phyloP scores from a whole-genome alignment of 73 alveolate species.

The Uronychia binucleata region DNA sequence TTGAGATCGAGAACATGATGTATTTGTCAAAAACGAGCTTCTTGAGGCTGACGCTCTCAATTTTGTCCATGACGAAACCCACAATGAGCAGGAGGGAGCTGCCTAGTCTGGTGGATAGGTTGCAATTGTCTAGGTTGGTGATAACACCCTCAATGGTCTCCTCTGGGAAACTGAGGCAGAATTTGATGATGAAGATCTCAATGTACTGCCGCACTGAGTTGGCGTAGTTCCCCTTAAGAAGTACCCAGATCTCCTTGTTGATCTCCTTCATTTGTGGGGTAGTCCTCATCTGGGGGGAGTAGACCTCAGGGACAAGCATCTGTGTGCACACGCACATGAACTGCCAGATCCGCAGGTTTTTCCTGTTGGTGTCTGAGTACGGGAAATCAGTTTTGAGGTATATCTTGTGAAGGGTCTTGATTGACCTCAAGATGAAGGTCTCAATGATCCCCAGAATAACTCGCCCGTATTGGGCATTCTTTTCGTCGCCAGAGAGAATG shows the following conservation, averaged over 20 bases:
- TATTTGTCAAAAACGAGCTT: background rate
- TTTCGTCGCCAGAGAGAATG: background rate
- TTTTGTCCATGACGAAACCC: constrained; percentile 33
- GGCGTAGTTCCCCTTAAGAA: constrained; percentile 22
- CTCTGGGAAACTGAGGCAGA: constrained; percentile 39
- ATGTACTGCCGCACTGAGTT: constrained; percentile 42
- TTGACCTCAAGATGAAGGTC: background rate
- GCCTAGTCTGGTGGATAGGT: constrained; percentile 6
- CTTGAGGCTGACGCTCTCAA: constrained; percentile 7
- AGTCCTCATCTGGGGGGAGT: constrained; percentile 25
- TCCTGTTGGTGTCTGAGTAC: constrained; percentile 33
- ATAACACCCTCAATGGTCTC: constrained; percentile 17
- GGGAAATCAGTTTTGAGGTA: constrained; percentile 45
- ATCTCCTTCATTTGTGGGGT: constrained; percentile 7
- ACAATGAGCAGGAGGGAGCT: constrained; percentile 38
- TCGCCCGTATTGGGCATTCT: background rate
- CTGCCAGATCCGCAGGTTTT: constrained; percentile 50
- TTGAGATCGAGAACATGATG: background rate
- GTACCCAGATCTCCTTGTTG: constrained; percentile 32
- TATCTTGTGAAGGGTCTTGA: too few relatives aligned
- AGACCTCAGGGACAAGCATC: constrained; percentile 26
- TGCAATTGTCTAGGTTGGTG: background rate
- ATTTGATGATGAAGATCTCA: constrained; percentile 40
- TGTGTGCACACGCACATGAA: constrained; percentile 20
- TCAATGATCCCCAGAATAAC: constrained; percentile 10